Percentiles rank a stretch among this genome's conserved stretches.
Evolutionary conservation across 2,329 filamentous ascomycete genomes (phyloP).

Genomic region (Tolypocladium paradoxum): DNA sequence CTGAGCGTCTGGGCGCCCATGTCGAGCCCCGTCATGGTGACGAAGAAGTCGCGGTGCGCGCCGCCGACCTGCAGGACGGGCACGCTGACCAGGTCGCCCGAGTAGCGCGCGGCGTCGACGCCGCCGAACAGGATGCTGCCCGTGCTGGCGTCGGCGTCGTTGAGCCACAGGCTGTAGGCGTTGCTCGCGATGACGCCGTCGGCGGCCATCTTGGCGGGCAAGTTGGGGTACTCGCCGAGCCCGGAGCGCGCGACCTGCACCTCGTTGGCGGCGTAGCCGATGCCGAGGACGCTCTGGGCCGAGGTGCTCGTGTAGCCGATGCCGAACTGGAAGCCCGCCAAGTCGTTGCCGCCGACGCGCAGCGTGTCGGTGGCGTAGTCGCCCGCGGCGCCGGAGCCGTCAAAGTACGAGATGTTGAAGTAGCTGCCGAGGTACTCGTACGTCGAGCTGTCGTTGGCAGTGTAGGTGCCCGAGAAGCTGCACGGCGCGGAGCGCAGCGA

Average conservation of each 20-base stretch:
- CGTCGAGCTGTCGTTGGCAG: conserved; percentile 61
- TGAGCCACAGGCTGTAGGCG: conserved; percentile 66
- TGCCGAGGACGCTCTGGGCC: conserved; percentile 67
- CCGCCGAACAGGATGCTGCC: conserved; percentile 68
- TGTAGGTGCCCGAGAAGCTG: conserved; percentile 52
- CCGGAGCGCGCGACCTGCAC: conserved; percentile 53
- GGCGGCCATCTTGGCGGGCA: conserved; percentile 54
- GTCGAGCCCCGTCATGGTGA: conserved; percentile 53
- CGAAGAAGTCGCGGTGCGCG: conserved; percentile 50
- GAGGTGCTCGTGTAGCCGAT: conserved; percentile 55
- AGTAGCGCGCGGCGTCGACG: conserved; percentile 56
- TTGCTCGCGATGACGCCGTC: conserved; percentile 52
- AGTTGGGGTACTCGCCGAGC: conserved; percentile 50
- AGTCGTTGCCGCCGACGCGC: conserved; percentile 39
- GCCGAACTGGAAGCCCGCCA: conserved; percentile 58
- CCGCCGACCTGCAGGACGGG: conserved; percentile 49
- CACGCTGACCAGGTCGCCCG: conserved; percentile 52
- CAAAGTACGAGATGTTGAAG: conserved; percentile 84
- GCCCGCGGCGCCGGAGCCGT: conserved; percentile 65
- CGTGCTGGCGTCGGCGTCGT: conserved; percentile 54
- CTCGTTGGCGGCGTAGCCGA: conserved; percentile 75
- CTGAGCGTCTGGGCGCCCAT: conserved; percentile 32
- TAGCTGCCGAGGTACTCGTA: conserved; percentile 61
- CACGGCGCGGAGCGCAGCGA: conserved; percentile 38
- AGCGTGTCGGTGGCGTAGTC: conserved; percentile 74